Evolutionary conservation across 2,329 filamentous ascomycete species (phyloP).

Genomic region (Xylaria sp.): DNA sequence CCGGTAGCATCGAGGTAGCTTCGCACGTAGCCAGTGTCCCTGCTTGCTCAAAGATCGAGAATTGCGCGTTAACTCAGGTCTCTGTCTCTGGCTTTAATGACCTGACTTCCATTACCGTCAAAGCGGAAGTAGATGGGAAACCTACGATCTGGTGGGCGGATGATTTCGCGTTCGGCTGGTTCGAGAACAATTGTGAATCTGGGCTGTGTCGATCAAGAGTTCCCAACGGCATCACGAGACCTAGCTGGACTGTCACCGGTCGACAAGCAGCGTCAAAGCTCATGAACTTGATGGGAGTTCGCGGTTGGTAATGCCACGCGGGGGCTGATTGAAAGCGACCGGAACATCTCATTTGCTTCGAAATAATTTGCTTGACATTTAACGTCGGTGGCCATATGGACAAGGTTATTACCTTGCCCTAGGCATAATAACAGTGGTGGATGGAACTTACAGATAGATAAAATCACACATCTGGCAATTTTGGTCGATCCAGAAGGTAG

Average conservation of each 20-base stretch:
- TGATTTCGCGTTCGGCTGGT: conserved; percentile 58
- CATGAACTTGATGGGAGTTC: conserved; percentile 21
- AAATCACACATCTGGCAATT: conserved; percentile 35
- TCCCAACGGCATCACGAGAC: conserved; percentile 20
- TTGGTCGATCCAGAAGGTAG: conserved; percentile 38
- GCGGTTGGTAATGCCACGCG: conserved; percentile 7
- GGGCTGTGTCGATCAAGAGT: conserved; percentile 29
- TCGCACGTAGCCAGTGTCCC: conserved; percentile 42
- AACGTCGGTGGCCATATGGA: conserved; percentile 31
- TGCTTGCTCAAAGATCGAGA: conserved; percentile 38
- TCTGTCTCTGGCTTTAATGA: conserved; percentile 42
- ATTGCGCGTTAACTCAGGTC: conserved; percentile 43
- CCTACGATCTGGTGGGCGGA: conserved; percentile 60
- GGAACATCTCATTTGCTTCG: conserved; percentile 35
- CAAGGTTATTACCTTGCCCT: conserved; percentile 38
- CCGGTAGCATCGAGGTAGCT: conserved; percentile 32
- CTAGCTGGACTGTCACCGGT: conserved; percentile 25
- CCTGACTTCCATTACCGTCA: conserved; percentile 53
- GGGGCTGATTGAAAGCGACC: background rate
- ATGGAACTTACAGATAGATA: conserved; percentile 34
- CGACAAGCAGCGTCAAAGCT: conserved; percentile 29
- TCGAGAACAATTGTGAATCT: conserved; percentile 53
- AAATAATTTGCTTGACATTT: conserved; percentile 40
- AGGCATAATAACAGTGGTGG: conserved; percentile 35
- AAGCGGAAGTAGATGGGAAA: conserved; percentile 52